Evolutionary conservation across 805 yeast genomes (phyloP).

Genomic region (Sporopachydermia quercuum): DNA sequence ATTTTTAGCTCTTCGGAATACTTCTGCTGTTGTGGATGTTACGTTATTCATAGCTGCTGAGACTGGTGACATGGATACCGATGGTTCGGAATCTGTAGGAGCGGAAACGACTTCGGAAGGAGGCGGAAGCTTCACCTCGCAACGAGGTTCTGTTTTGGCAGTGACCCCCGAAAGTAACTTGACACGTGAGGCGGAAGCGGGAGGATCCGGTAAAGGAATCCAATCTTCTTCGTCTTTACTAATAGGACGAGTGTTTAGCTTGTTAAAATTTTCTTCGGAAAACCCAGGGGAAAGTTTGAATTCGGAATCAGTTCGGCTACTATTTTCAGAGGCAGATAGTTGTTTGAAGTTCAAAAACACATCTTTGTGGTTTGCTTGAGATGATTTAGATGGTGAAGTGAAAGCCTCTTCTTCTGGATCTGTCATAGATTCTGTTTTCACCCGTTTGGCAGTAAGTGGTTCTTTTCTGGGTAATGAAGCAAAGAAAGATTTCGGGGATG

Average conservation of each 20-base stretch:
- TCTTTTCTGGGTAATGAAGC: constrained; percentile 1
- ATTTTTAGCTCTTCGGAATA: constrained; percentile 4
- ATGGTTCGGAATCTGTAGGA: not conserved
- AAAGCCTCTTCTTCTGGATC: constrained; percentile 2
- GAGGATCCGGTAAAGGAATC: constrained; percentile 2
- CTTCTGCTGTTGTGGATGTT: constrained; percentile 4
- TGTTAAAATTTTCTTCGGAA: too few species aligned
- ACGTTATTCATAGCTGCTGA: constrained; percentile 4
- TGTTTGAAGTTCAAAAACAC: too few species aligned
- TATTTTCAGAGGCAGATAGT: too few species aligned
- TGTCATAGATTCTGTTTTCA: not conserved
- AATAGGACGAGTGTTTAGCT: not conserved
- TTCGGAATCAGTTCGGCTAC: too few species aligned
- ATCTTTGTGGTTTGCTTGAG: too few species aligned
- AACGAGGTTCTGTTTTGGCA: too few species aligned
- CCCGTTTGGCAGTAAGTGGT: constrained; percentile 1
- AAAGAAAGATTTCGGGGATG: constrained; percentile 1
- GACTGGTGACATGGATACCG: not conserved
- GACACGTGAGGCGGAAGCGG: not conserved
- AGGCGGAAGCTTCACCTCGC: not conserved
- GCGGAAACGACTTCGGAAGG: not conserved
- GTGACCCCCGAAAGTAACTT: too few species aligned
- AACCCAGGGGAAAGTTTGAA: too few species aligned
- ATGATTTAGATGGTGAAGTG: not conserved
- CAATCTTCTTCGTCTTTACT: constrained; percentile 1